These are phyloP conservation scores for Cinnamomum micranthum DNA, from an alignment of 164 flowering plant genomes.

Conservation along the genomic window DNA sequence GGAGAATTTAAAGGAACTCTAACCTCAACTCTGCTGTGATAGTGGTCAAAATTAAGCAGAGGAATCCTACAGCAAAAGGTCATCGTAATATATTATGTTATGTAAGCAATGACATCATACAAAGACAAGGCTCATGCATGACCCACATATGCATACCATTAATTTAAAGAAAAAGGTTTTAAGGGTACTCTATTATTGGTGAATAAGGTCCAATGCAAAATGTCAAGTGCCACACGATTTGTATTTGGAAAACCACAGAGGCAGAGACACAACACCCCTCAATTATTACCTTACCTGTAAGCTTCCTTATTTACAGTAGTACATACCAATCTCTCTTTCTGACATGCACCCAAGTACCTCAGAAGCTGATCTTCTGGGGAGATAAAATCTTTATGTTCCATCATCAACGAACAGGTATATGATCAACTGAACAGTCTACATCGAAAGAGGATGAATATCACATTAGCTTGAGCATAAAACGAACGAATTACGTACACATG, in stretches of 20 bases:
- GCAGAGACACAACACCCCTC: neutral
- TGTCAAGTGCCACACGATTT: neutral
- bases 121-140: neutral
- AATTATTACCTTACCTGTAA: neutral
- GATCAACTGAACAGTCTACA: too few relatives aligned
- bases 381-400: too few relatives aligned
- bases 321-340: neutral
- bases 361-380: neutral
- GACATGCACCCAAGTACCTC: neutral
- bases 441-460: too few relatives aligned
- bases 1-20: neutral
- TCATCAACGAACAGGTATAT: too few relatives aligned
- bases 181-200: neutral
- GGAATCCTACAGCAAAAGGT: neutral
- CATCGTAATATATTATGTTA: neutral
- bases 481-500: too few relatives aligned
- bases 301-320: neutral
- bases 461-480: too few relatives aligned
- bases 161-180: neutral
- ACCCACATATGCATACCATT: neutral
- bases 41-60: neutral
- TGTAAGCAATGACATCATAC: slow-evolving; percentile 11
- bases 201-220: slow-evolving; percentile 4
- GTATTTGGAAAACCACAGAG: neutral
- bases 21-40: neutral